Conservation (phyloP, 192 early-diverging fungal genomes). For the Coemansia sp. region DNA sequence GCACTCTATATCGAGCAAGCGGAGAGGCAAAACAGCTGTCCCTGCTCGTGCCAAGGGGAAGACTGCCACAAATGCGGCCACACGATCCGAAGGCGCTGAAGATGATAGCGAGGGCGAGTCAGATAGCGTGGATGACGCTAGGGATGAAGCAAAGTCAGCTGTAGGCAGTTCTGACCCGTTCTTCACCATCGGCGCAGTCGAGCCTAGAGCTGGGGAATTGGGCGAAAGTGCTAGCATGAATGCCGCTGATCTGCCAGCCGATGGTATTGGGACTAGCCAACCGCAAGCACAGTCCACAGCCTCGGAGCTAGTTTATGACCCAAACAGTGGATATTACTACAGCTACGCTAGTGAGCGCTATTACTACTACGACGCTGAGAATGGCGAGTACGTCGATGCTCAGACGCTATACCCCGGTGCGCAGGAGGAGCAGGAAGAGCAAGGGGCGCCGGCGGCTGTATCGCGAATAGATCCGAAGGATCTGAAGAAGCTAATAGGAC, state of each 20-base stretch:
- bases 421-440: background rate
- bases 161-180: slow-evolving; percentile 11
- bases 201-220: background rate
- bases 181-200: slow-evolving; percentile 20
- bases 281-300: background rate
- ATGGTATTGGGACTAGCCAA: background rate
- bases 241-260: background rate
- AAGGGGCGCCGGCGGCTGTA: background rate
- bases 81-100: slow-evolving; percentile 3
- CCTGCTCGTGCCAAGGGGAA: background rate
- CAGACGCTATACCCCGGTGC: background rate
- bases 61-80: background rate
- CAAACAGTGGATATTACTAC: slow-evolving; percentile 48
- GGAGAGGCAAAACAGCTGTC: slow-evolving; percentile 3
- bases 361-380: slow-evolving; percentile 33
- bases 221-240: background rate
- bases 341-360: slow-evolving; percentile 24
- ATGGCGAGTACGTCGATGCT: slow-evolving; percentile 32
- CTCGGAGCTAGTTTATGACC: slow-evolving; percentile 33
- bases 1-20: slow-evolving; percentile 39
- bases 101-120: background rate
- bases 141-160: background rate
- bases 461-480: slow-evolving; percentile 18
- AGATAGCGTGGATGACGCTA: background rate
- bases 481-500: slow-evolving; percentile 35